A percentile compares a stretch with the other conserved stretches of the same genome.
Conservation (phyloP, 1,139 yeast genomes). For the Entelexis sorbosivorans region DNA sequence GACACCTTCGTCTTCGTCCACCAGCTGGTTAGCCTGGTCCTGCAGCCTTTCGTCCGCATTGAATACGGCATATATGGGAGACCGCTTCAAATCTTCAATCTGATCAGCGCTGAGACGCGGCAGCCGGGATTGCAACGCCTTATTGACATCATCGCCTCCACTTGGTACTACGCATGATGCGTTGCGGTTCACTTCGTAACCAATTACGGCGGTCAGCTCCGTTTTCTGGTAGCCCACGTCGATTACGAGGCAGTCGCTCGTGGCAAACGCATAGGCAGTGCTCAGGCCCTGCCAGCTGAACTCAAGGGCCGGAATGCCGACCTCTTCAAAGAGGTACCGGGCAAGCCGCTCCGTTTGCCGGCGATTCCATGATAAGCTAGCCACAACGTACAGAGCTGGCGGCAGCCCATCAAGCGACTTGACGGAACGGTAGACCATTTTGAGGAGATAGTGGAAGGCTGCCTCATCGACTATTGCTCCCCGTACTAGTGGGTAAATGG, state of each 20-base stretch:
- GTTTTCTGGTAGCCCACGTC: slow-evolving; percentile 70
- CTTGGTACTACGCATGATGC: slow-evolving; percentile 41
- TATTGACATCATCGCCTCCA: slow-evolving; percentile 60
- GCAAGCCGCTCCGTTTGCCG: slow-evolving; percentile 56
- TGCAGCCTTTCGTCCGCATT: slow-evolving; percentile 23
- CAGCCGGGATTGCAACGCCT: slow-evolving; percentile 40
- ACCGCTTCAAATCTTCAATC: slow-evolving; percentile 61
- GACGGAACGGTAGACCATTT: slow-evolving; percentile 27
- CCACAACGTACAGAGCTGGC: slow-evolving; percentile 49
- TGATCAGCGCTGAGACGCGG: slow-evolving; percentile 51
- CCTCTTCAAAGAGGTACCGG: slow-evolving; percentile 60
- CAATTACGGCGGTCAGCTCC: slow-evolving; percentile 69
- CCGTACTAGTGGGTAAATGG: slow-evolving; percentile 49
- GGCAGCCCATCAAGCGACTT: slow-evolving; percentile 25
- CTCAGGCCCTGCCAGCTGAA: slow-evolving; percentile 60
- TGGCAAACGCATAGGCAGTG: slow-evolving; percentile 61
- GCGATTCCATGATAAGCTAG: slow-evolving; percentile 62
- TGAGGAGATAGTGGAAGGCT: slow-evolving; percentile 54
- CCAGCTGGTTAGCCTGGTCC: slow-evolving; percentile 5
- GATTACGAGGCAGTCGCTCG: slow-evolving; percentile 53
- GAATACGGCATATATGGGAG: slow-evolving; percentile 61
- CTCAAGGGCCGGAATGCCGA: slow-evolving; percentile 65
- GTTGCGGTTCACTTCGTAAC: slow-evolving; percentile 49
- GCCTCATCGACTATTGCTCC: slow-evolving; percentile 56
- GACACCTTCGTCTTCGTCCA: slow-evolving; percentile 49